These are phyloP conservation scores for Citrus cavaleriei DNA, from an alignment of 345 rosid species.

Conservation along the genomic window DNA sequence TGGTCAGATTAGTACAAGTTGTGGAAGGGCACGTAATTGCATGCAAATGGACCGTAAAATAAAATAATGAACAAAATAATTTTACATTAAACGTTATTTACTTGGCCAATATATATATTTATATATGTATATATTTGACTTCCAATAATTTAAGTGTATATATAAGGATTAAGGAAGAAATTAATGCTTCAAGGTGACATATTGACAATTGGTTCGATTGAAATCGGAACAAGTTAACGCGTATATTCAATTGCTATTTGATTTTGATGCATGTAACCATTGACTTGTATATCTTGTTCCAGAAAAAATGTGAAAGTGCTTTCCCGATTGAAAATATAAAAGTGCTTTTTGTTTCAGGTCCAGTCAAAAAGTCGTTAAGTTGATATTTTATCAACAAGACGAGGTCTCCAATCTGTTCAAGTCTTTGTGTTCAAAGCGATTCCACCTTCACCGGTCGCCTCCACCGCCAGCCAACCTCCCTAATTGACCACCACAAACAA, in stretches of 20 bases:
- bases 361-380: not conserved
- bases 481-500: not conserved
- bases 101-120: not conserved
- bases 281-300: not conserved
- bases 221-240: not conserved
- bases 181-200: not conserved
- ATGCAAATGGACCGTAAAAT: no score
- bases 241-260: not conserved
- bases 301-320: not conserved
- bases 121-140: not conserved
- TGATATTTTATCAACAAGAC: not conserved
- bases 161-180: not conserved
- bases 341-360: not conserved
- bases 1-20: not conserved
- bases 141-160: not conserved
- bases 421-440: not conserved
- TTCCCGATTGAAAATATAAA: not conserved
- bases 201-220: not conserved
- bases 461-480: not conserved
- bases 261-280: not conserved
- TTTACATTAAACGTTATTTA: no score
- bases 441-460: not conserved
- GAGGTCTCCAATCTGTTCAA: not conserved
- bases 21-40: no score
- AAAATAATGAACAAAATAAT: no score